These are phyloP conservation scores for Trichoderma sp. DNA, from an alignment of 2,329 filamentous ascomycete species.

Conservation along the genomic window DNA sequence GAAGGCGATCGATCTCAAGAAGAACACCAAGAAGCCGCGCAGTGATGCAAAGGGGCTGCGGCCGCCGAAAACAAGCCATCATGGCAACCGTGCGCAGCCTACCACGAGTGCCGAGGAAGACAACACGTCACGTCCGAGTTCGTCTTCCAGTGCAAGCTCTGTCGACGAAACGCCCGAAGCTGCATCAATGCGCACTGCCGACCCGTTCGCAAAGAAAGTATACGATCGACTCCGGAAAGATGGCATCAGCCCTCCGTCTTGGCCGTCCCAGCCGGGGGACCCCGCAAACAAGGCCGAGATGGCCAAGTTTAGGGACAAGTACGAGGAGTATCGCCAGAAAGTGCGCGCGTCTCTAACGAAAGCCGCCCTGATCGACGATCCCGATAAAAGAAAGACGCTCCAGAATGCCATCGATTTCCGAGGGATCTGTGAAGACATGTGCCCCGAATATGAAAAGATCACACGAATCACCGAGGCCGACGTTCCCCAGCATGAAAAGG, in stretches of 20 bases:
- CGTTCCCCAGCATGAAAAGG: conserved; percentile 60
- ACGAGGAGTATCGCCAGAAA: conserved; percentile 60
- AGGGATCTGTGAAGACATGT: conserved; percentile 72
- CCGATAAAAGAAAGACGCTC: conserved; percentile 63
- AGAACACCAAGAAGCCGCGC: conserved; percentile 25
- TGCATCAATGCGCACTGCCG: conserved; percentile 35
- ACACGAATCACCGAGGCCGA: conserved; percentile 65
- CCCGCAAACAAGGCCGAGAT: conserved; percentile 55
- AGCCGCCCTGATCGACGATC: conserved; percentile 66
- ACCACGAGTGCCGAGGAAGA: conserved; percentile 28
- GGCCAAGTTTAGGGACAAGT: conserved; percentile 58
- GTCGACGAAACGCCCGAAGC: conserved; percentile 31
- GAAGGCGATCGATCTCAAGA: conserved; percentile 33
- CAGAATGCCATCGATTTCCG: conserved; percentile 69
- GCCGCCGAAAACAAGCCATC: conserved; percentile 14
- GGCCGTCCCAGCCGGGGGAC: conserved; percentile 60
- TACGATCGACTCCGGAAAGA: conserved; percentile 58
- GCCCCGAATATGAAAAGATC: conserved; percentile 68
- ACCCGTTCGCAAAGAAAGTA: conserved; percentile 55
- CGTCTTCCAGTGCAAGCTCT: conserved; percentile 35
- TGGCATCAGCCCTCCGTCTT: conserved; percentile 56
- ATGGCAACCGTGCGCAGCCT: conserved; percentile 22
- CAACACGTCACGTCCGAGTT: conserved; percentile 35
- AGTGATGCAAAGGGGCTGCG: conserved; percentile 24
- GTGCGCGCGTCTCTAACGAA: conserved; percentile 62